A percentile compares a stretch with the other conserved stretches of the same genome.
Evolutionary conservation across 257 asterid species (phyloP).

Genomic region (Lycium ferocissimum): DNA sequence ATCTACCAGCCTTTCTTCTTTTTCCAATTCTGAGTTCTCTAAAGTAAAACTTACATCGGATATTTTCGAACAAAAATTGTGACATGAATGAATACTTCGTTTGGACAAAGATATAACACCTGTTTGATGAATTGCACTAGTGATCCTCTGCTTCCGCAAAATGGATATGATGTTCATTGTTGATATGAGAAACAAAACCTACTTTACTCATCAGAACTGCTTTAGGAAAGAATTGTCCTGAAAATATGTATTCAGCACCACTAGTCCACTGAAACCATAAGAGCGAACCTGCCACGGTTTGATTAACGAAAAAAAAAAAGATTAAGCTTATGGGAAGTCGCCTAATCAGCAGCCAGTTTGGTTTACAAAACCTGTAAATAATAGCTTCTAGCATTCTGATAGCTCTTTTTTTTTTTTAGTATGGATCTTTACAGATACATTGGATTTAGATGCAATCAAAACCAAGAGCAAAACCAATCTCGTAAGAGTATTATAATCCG

Average conservation of each 20-base stretch:
- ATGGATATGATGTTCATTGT: slow-evolving; percentile 50
- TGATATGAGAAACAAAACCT: slow-evolving; percentile 5
- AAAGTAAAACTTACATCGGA: slow-evolving; percentile 23
- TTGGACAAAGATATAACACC: slow-evolving; percentile 38
- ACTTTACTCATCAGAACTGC: slow-evolving; percentile 2
- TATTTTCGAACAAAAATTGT: slow-evolving; percentile 50
- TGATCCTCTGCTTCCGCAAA: slow-evolving; percentile 41
- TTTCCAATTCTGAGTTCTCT: slow-evolving; percentile 40
- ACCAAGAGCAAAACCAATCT: slow-evolving; percentile 10
- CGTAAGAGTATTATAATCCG: not conserved
- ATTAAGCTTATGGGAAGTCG: not conserved
- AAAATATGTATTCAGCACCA: not conserved
- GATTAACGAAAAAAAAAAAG: not conserved
- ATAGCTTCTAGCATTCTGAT: not conserved
- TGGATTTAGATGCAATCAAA: not conserved
- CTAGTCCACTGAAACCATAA: not conserved
- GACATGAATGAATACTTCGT: slow-evolving; percentile 21
- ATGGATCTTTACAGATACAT: not conserved
- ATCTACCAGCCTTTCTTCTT: slow-evolving; percentile 34
- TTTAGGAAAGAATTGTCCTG: not conserved
- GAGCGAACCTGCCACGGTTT: slow-evolving; percentile 12
- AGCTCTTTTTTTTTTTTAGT: not conserved
- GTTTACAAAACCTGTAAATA: not conserved
- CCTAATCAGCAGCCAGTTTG: not conserved
- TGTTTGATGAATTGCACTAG: slow-evolving; percentile 58